Conservation (phyloP, 2,329 filamentous ascomycete genomes). For the Aspergillus flavus region DNA sequence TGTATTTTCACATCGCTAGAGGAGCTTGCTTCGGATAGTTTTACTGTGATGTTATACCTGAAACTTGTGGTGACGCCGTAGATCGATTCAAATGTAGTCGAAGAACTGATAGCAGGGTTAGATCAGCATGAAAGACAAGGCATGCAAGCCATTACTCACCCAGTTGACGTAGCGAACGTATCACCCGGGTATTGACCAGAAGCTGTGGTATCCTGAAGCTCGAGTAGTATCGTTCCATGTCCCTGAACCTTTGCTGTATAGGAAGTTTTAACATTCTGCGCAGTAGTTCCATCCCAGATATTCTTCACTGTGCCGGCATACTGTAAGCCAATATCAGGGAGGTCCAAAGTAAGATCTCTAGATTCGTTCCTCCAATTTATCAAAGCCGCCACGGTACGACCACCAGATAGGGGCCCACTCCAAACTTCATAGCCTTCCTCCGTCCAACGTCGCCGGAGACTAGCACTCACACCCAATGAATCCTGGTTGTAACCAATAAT, state of each 20-base stretch:
- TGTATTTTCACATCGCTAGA: constrained; percentile 10
- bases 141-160: constrained; percentile 15
- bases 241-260: constrained; percentile 29
- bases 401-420: constrained; percentile 51
- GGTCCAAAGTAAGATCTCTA: constrained; percentile 46
- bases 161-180: constrained; percentile 17
- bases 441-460: constrained; percentile 52
- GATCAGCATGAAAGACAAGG: neutral
- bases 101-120: constrained; percentile 4
- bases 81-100: constrained; percentile 22
- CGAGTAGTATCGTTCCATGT: constrained; percentile 37
- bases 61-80: constrained; percentile 34
- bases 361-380: constrained; percentile 55
- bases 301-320: constrained; percentile 37
- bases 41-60: constrained; percentile 26
- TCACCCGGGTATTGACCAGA: constrained; percentile 25
- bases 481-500: constrained; percentile 64
- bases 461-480: constrained; percentile 53
- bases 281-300: constrained; percentile 30
- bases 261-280: constrained; percentile 24
- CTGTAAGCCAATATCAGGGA: constrained; percentile 46
- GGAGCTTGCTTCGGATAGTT: constrained; percentile 6
- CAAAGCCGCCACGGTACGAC: constrained; percentile 48
- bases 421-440: constrained; percentile 56
- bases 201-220: constrained; percentile 27